Evolutionary conservation across 1,284 basidiomycete species (phyloP).

Genomic region (Austroboletus novae-zelandiae): DNA sequence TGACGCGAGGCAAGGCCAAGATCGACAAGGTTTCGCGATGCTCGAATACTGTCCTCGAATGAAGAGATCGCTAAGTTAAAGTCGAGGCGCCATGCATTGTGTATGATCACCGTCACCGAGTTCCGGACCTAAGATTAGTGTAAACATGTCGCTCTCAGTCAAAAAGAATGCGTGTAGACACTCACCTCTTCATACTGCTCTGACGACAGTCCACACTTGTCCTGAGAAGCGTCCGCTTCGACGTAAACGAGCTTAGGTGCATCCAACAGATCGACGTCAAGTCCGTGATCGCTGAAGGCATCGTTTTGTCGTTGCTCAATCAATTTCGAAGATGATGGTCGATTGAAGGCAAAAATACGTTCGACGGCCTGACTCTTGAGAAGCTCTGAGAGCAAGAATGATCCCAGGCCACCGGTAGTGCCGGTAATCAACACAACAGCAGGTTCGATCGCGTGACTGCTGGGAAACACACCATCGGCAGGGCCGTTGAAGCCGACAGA

Average conservation of each 20-base stretch:
- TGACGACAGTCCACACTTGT: slow-evolving; percentile 9
- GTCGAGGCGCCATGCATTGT: too few relatives aligned
- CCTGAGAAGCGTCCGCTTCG: slow-evolving; percentile 12
- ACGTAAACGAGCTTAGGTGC: slow-evolving; percentile 11
- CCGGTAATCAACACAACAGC: slow-evolving; percentile 35
- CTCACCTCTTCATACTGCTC: slow-evolving; percentile 10
- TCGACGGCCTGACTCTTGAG: slow-evolving; percentile 19
- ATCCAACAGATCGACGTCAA: slow-evolving; percentile 8
- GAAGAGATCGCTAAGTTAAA: too few relatives aligned
- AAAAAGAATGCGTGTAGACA: not conserved
- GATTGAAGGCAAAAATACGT: slow-evolving; percentile 31
- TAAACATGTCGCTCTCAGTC: not conserved
- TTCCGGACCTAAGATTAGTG: not conserved
- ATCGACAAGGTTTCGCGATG: slow-evolving; percentile 37
- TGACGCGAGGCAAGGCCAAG: slow-evolving; percentile 24
- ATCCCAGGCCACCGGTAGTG: slow-evolving; percentile 36
- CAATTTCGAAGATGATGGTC: slow-evolving; percentile 14
- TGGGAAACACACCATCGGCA: slow-evolving; percentile 6
- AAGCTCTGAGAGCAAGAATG: slow-evolving; percentile 30
- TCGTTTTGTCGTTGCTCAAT: slow-evolving; percentile 19
- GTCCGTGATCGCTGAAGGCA: slow-evolving; percentile 17
- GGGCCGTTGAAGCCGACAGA: slow-evolving; percentile 19
- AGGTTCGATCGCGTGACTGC: slow-evolving; percentile 4
- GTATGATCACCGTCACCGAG: not conserved
- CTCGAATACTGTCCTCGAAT: slow-evolving; percentile 26